phyloP scores from a whole-genome alignment of 257 asterid species.

The Petunia secreta region DNA sequence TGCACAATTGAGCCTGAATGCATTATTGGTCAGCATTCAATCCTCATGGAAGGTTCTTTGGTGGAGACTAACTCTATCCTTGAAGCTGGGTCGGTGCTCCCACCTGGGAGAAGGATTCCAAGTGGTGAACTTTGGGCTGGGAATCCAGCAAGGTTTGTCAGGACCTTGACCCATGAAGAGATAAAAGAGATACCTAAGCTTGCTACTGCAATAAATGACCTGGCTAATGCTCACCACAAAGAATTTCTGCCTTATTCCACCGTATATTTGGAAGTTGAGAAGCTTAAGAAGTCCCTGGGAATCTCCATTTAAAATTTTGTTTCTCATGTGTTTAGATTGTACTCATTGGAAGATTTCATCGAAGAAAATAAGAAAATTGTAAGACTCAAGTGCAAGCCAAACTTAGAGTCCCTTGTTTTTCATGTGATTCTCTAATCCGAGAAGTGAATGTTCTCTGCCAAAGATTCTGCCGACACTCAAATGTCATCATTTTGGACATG shows the following conservation, averaged over 20 bases:
- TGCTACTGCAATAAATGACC: slow-evolving; percentile 82
- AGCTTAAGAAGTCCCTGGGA: slow-evolving; percentile 77
- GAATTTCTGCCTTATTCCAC: slow-evolving; percentile 94
- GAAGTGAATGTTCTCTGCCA: not conserved
- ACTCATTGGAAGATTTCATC: not conserved
- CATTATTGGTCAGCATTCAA: slow-evolving; percentile 91
- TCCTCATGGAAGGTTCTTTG: slow-evolving; percentile 94
- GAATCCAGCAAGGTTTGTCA: slow-evolving; percentile 90
- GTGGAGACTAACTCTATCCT: slow-evolving; percentile 91
- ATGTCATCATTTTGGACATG: not conserved
- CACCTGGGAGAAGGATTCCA: slow-evolving; percentile 96
- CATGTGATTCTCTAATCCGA: not conserved
- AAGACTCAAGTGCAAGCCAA: not conserved
- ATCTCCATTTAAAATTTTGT: slow-evolving; percentile 58
- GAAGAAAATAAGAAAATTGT: slow-evolving; percentile 15
- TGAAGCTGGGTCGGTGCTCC: slow-evolving; percentile 93
- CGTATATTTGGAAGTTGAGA: slow-evolving; percentile 92
- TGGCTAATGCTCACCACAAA: slow-evolving; percentile 65
- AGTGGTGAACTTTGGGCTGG: slow-evolving; percentile 97
- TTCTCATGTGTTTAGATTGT: not conserved
- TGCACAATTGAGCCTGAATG: slow-evolving; percentile 96
- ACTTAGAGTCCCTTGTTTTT: not conserved
- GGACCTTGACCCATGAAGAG: slow-evolving; percentile 86
- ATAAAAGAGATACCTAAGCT: slow-evolving; percentile 86
- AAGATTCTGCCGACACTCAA: not conserved